Base-by-base conservation (phyloP, 2,329 filamentous ascomycete genomes). In the Rhytidhysteron rufulum region DNA sequence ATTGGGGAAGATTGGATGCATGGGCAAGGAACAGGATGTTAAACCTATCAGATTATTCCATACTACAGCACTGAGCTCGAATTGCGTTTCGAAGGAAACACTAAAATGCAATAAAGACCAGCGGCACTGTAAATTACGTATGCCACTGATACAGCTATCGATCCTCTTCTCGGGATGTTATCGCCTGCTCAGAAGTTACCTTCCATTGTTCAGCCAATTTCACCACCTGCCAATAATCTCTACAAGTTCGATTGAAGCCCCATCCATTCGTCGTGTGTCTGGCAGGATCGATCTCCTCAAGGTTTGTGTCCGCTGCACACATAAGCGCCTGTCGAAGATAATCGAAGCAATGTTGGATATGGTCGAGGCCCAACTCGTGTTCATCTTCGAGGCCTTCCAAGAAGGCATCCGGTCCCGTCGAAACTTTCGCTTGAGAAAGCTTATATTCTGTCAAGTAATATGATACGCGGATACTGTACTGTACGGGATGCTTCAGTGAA, bases 281-380 rank as follows among this genome's bases (percentile, higher is more conserved):
- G 5, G 13, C 27, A 13, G 13, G 27, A 8, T 30, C 8, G 13
- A 30, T 16, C 27, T 13, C 16, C 38, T 44, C 42, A 13, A 44
- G 34, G 15, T 40, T 44, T 4, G 34, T 34, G 27, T 44, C 42
- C 18, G 38, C 42, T 11, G 25, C 22, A 30, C 42, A 44, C 38
- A 44, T 37, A 19, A 44, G 34, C 30, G 31, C 32, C 32, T 44
- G 42, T 11, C 42, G 31, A n/a, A 44, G 17, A 31, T 44, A 44
- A 18, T 44, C 42, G 20, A 44, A 32, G 42, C 42, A 44, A 16
- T 44, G 42, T 15, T 32, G 22, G n/a, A 31, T 39, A 19, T 39
- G 37, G 19, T 11, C 21, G 16, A 18, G 27, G 22, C n/a, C n/a
- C n/a, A n/a, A n/a, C n/a, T 30, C 16, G 4, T 13, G 13, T n/a